These are phyloP conservation scores for Aspergillus novoparasiticus DNA, from an alignment of 2,329 filamentous ascomycete genomes.

Conservation along the genomic window DNA sequence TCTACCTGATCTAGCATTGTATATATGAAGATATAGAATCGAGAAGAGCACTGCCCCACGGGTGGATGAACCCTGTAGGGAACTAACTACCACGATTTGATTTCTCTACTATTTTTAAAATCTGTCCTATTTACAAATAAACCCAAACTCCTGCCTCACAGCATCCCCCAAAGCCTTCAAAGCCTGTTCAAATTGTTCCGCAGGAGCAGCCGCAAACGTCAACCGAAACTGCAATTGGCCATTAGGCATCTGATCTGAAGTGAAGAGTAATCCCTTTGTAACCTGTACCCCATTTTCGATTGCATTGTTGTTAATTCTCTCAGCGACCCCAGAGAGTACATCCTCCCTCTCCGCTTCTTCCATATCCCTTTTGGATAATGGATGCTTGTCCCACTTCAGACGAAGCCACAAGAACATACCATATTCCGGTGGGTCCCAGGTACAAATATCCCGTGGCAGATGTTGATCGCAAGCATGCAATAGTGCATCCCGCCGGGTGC, in stretches of 20 bases:
- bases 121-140: not conserved
- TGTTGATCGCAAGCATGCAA: not conserved
- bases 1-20: not conserved
- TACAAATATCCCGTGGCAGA: not conserved
- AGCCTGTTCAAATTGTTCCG: not conserved
- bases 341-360: not conserved
- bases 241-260: not conserved
- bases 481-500: not conserved
- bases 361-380: not conserved
- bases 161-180: not conserved
- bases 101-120: not conserved
- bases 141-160: not conserved
- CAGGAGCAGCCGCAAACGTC: not conserved
- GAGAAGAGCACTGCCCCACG: too few species aligned
- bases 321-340: not conserved
- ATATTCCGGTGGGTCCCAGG: not conserved
- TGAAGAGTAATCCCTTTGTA: not conserved
- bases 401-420: too few species aligned
- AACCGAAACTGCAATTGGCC: not conserved
- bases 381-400: not conserved
- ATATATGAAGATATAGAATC: not conserved
- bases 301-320: not conserved
- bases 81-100: too few species aligned
- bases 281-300: not conserved
- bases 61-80: too few species aligned